These are phyloP conservation scores for Tetracentron sinense DNA, from an alignment of 164 flowering plant genomes.

Conservation along the genomic window DNA sequence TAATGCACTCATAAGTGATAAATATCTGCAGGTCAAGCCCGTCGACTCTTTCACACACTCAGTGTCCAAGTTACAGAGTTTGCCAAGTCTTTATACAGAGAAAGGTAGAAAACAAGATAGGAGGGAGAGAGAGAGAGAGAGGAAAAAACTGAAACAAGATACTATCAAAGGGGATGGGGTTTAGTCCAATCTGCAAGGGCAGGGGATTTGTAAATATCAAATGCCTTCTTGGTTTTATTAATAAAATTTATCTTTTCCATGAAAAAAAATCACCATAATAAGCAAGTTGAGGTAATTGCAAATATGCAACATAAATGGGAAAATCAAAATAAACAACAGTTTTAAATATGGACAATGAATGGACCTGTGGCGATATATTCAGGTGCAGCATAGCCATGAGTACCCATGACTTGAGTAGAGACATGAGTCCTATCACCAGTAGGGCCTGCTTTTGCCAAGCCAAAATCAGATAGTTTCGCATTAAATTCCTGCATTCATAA, in stretches of 20 bases:
- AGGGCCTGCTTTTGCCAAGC: conserved; percentile 58
- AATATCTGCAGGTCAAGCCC: too few species aligned
- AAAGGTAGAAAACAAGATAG: too few species aligned
- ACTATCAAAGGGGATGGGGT: too few species aligned
- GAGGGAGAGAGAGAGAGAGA: too few species aligned
- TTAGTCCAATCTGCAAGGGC: too few species aligned
- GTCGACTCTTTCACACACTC: too few species aligned
- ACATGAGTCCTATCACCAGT: conserved; percentile 52
- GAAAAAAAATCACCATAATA: background rate
- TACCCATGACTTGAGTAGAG: conserved; percentile 55
- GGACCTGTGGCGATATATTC: conserved; percentile 54
- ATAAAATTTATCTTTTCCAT: background rate
- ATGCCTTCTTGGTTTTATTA: background rate
- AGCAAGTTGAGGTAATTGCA: background rate
- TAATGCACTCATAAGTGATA: too few species aligned
- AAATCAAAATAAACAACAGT: background rate
- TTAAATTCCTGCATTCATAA: conserved; percentile 37
- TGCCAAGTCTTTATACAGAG: too few species aligned
- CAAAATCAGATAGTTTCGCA: conserved; percentile 60
- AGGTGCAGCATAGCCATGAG: conserved; percentile 60
- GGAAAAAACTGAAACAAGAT: too few species aligned
- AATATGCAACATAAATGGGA: background rate
- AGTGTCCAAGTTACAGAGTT: too few species aligned
- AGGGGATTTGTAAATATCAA: too few species aligned
- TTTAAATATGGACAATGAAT: background rate